A percentile compares a stretch with the other conserved stretches of the same genome.
Evolutionary conservation across 2,329 filamentous ascomycete genomes (phyloP).

Genomic region (Talaromyces sp.): DNA sequence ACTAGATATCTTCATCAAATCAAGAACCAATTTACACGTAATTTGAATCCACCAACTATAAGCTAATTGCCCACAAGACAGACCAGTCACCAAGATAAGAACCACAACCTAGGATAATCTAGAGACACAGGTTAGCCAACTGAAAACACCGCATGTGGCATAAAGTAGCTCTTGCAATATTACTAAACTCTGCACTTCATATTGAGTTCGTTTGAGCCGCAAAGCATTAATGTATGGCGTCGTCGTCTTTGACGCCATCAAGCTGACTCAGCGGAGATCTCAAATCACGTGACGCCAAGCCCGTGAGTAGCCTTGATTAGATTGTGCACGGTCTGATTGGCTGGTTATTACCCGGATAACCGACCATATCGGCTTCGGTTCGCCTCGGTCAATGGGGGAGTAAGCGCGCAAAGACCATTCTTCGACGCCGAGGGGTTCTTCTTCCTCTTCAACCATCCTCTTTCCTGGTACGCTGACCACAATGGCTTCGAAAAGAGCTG

Average conservation of each 20-base stretch:
- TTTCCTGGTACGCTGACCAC: not conserved
- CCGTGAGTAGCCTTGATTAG: not conserved
- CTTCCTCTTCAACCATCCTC: too few species aligned
- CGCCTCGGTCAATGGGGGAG: not conserved
- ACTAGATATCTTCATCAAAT: too few species aligned
- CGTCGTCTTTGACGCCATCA: not conserved
- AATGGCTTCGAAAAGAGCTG: conserved; percentile 38
- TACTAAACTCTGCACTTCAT: not conserved
- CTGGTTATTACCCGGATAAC: not conserved
- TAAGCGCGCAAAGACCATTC: not conserved
- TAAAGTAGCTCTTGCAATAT: too few species aligned
- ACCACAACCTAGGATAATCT: too few species aligned
- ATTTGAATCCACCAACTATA: too few species aligned
- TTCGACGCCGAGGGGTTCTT: too few species aligned
- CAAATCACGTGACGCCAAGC: not conserved
- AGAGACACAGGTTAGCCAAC: too few species aligned
- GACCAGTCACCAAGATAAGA: too few species aligned
- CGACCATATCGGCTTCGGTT: not conserved
- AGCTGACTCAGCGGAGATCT: not conserved
- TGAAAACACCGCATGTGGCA: too few species aligned
- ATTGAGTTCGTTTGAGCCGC: not conserved
- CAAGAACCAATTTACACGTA: too few species aligned
- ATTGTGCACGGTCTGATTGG: not conserved
- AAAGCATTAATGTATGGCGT: not conserved
- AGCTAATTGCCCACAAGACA: too few species aligned